Evolutionary conservation across 2,329 filamentous ascomycete genomes (phyloP), one percentile per base, ranked within the genome.

Genomic region (Ustilaginoidea virens): DNA sequence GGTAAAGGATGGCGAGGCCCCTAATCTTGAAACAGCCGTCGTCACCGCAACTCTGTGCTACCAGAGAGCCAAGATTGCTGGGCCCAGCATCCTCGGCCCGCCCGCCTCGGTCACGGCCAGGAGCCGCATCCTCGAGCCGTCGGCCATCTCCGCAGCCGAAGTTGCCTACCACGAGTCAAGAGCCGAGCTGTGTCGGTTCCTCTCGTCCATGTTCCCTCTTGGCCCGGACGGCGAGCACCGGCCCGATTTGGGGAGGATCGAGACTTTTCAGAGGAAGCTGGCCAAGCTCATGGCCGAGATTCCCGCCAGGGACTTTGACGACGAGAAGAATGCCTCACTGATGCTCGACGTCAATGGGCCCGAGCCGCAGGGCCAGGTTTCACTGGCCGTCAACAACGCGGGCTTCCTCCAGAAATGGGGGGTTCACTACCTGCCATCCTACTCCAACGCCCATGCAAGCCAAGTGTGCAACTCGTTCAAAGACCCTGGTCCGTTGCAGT

Each of bases 381-480:
- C 45, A 5, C 45, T 69, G 11, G 68, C 68, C 0, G 41, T 72
- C 2, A 45, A 48, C 3, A 41, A 38, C 0, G 12, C 31, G 0
- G 33, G 40, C 0, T 60, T 59, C 39, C 69, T 61, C 37, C 4
- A 21, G 3, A 56, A 47, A 43, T 76, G 70, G 71, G 69, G 69
- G 6, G 40, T 43, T 5, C 69, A 74, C 44, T 76, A 68, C 42
- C 56, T 75, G 5, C 62, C 61, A 1, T 67, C 64, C 5, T 52
- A 74, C 2, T 60, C 64, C 16, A 58, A 63, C 34, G 69, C 69
- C 0, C 67, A 76, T 38, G 52, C 55, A 1, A 55, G 60, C 15
- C 71, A 75, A 44, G 48, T 64, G 7, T 72, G 69, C 51, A 73
- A 71, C 42, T 65, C 63, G 0, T 74, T 74, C 58, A 72, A 73